These are phyloP conservation scores for Camelina neglecta DNA, from an alignment of 345 rosid species.

Conservation along the genomic window DNA sequence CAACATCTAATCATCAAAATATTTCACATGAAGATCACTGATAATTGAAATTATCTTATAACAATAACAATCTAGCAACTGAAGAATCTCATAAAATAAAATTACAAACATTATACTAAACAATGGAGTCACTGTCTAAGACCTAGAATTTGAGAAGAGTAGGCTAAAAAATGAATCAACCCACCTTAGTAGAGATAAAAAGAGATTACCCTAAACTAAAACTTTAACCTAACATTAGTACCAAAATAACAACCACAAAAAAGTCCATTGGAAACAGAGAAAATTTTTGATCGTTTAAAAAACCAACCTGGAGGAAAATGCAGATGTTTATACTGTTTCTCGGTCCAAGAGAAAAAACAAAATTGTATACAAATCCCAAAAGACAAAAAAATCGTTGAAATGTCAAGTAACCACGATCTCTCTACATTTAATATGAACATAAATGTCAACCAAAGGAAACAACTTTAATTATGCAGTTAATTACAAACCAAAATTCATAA, in stretches of 20 bases:
- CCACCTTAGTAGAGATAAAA: too few species aligned
- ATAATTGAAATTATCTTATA: not conserved
- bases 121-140: not conserved
- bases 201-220: too few species aligned
- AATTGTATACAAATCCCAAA: not conserved
- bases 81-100: not conserved
- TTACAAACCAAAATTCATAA: not conserved
- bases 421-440: slow-evolving; percentile 14
- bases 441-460: slow-evolving; percentile 9
- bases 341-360: not conserved
- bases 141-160: too few species aligned
- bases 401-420: slow-evolving; percentile 6
- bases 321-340: not conserved
- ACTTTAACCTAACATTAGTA: too few species aligned
- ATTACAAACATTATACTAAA: not conserved
- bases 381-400: not conserved
- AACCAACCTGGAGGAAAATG: too few species aligned
- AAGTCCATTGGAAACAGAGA: too few species aligned
- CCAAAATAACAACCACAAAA: too few species aligned
- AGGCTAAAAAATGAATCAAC: too few species aligned
- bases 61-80: not conserved
- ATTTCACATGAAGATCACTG: slow-evolving; percentile 11
- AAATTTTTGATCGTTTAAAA: too few species aligned
- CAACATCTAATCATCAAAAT: not conserved
- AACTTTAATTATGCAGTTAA: not conserved